Evolutionary conservation across 306 rosid species (phyloP), one percentile per base, ranked within the genome.

Genomic region (Rosa lucieae): DNA sequence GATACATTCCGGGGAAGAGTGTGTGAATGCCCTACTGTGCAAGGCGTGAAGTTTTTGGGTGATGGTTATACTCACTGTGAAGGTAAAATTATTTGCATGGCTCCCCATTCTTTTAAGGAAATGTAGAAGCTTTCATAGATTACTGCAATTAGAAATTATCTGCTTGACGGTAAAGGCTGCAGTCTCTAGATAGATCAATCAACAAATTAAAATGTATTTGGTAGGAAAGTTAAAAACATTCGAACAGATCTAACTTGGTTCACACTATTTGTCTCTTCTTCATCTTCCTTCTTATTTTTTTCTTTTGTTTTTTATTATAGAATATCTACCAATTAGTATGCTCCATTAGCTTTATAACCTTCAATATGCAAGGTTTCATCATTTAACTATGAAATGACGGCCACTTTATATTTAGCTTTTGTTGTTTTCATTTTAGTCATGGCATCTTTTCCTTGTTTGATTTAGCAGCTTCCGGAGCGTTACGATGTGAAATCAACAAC

Each of bases 1-100:
- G 98, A 93, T 77, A 95, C 98, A 37, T 95, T 93, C 80, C 91
- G 98, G 5, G 99, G 99, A 83, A 89, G 99, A 91, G 94, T 91
- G 52, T 95, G 99, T 51, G 96, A 91, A 86, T 95, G 99, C 87
- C 99, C 97, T 72, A 73, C 85, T 81, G 99, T 93, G 73, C 88
- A 88, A 81, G 91, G 91, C 39, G 92, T 93, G 10, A 93, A 89
- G 82, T 93, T 93, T 85, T 58, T 81, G 59, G 99, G 99, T 53
- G 96, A 93, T 80, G 99, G 97, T 74, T 95, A 93, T 77, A 91
- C 94, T 47, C 96, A 79, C 83, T 95, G 99, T 81, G 86, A 93
- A 91, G 98, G 99, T 93, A 91, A 91, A 79, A 26, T 79, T 74
- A 35, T 79, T 78, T 52, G 75, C 67, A 63, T 10, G 26, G n/a